phyloP scores from a whole-genome alignment of 2,329 filamentous ascomycete genomes.

The Aureobasidium sp. region DNA sequence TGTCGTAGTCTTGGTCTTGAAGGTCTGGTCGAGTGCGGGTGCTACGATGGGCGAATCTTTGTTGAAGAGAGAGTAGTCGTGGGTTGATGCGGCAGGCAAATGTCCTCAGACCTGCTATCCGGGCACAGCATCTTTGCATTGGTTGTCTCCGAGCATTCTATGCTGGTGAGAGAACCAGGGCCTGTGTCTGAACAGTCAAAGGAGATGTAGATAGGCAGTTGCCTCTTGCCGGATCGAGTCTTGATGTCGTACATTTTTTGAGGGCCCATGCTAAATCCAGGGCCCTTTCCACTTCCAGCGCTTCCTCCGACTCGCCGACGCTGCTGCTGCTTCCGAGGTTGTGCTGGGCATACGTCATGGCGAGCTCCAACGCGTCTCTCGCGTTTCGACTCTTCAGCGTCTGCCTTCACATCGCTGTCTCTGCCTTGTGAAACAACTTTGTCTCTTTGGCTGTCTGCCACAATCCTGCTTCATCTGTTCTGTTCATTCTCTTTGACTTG shows the following conservation, averaged over 20 bases:
- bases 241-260: conserved; percentile 9
- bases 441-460: neutral
- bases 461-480: neutral
- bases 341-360: neutral
- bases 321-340: neutral
- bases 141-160: conserved; percentile 18
- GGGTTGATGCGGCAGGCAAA: neutral
- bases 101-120: conserved; percentile 11
- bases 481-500: neutral
- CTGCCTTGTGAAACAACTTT: neutral
- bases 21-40: neutral
- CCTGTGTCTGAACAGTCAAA: neutral
- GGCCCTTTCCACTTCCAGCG: too few relatives aligned
- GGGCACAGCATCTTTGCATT: conserved; percentile 21
- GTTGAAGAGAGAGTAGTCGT: neutral
- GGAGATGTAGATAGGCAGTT: neutral
- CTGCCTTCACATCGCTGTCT: neutral
- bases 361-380: neutral
- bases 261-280: neutral
- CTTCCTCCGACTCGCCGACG: neutral
- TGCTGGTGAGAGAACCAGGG: conserved; percentile 1
- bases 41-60: neutral
- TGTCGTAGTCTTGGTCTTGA: neutral
- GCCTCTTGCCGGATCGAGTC: conserved; percentile 2
- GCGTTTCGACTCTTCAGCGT: neutral